Conservation (phyloP, 768 basidiomycete species). For the Rhodocollybia butyracea region DNA sequence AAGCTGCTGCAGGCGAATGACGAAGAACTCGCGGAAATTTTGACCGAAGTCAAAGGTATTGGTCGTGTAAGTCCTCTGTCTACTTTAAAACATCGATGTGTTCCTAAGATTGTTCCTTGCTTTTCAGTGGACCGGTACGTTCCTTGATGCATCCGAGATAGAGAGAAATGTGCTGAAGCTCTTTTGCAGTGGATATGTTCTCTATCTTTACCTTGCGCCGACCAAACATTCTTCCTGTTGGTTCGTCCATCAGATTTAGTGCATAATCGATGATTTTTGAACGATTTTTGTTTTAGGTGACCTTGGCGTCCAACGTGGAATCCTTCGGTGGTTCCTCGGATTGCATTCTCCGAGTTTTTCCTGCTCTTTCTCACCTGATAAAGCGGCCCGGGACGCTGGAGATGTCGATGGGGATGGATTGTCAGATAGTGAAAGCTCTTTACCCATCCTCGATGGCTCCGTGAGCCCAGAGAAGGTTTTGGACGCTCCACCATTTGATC, state of each 20-base stretch:
- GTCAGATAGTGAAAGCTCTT: constrained; percentile 21
- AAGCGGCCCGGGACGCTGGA: constrained; percentile 25
- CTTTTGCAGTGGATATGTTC: constrained; percentile 79
- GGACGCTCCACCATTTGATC: constrained; percentile 19
- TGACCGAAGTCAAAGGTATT: constrained; percentile 77
- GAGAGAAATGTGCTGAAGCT: constrained; percentile 1
- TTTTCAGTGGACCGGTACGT: constrained; percentile 59
- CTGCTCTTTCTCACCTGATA: constrained; percentile 50
- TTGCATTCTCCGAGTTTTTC: constrained; percentile 51
- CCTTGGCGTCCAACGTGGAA: constrained; percentile 77
- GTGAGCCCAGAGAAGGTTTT: constrained; percentile 9
- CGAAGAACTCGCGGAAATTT: constrained; percentile 70
- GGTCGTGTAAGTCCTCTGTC: constrained; percentile 50
- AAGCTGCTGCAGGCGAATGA: constrained; percentile 70
- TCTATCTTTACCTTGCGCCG: constrained; percentile 84
- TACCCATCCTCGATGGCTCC: constrained; percentile 25
- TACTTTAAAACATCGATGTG: background rate
- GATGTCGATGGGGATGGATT: constrained; percentile 2
- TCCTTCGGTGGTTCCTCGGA: constrained; percentile 66
- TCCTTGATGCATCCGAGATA: background rate
- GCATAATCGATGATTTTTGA: background rate
- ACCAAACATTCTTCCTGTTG: constrained; percentile 74
- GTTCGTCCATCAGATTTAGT: constrained; percentile 23
- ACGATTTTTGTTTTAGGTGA: constrained; percentile 48
- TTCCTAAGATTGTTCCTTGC: background rate